These are phyloP conservation scores for Triticum turgidum DNA, from an alignment of 176 grass and related monocot genomes.

Conservation along the genomic window DNA sequence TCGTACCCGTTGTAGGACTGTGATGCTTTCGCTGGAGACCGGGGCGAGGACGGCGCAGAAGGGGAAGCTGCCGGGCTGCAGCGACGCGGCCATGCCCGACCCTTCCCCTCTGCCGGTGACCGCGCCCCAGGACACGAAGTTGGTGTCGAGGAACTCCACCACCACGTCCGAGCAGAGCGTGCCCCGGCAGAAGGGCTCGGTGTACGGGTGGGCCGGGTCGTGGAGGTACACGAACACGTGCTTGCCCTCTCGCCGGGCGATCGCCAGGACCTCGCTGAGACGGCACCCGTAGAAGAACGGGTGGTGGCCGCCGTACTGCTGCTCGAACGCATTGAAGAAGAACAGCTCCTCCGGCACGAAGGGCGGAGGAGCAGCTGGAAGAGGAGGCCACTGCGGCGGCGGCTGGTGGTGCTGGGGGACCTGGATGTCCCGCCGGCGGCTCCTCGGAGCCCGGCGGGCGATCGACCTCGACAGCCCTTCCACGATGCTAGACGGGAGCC, in stretches of 20 bases:
- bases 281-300: slow-evolving; percentile 77
- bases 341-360: slow-evolving; percentile 48
- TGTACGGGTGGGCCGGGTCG: slow-evolving; percentile 41
- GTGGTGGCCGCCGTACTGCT: slow-evolving; percentile 50
- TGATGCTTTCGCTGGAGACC: slow-evolving; percentile 42
- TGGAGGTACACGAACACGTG: slow-evolving; percentile 72
- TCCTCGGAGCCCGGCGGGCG: slow-evolving; percentile 33
- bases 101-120: slow-evolving; percentile 44
- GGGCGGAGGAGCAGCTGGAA: not conserved
- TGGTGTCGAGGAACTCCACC: slow-evolving; percentile 71
- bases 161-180: slow-evolving; percentile 68
- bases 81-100: slow-evolving; percentile 32
- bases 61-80: slow-evolving; percentile 56
- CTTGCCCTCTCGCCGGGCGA: slow-evolving; percentile 53
- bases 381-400: slow-evolving; percentile 1
- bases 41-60: slow-evolving; percentile 69
- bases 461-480: slow-evolving; percentile 52
- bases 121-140: slow-evolving; percentile 68
- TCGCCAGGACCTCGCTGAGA: slow-evolving; percentile 48
- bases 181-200: slow-evolving; percentile 49
- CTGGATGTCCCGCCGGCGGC: not conserved
- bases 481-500: slow-evolving; percentile 40
- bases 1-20: slow-evolving; percentile 55
- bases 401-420: not conserved
- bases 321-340: slow-evolving; percentile 60